A percentile compares a stretch with the other conserved stretches of the same genome.
Evolutionary conservation across 495 filamentous ascomycete species (phyloP).

Genomic region (Penicillium alfredii): DNA sequence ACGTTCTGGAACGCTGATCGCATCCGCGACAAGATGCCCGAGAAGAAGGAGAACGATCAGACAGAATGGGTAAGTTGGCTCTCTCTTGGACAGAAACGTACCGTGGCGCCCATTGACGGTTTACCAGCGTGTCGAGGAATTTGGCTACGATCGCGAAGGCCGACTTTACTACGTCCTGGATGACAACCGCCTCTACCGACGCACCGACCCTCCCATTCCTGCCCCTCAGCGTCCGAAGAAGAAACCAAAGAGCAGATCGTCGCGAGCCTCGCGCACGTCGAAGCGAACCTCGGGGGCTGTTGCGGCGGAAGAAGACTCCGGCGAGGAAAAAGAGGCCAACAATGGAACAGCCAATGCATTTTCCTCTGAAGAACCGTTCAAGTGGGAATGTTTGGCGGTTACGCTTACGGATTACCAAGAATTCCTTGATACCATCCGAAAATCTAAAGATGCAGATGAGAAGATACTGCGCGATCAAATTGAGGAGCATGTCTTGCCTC

Average conservation of each 20-base stretch:
- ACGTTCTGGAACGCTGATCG: conserved; percentile 79
- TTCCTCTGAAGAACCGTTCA: conserved; percentile 39
- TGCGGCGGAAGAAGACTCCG: conserved; percentile 47
- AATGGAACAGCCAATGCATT: conserved; percentile 23
- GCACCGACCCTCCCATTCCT: conserved; percentile 59
- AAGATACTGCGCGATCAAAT: conserved; percentile 65
- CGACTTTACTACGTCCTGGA: conserved; percentile 86
- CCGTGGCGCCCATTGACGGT: conserved; percentile 11
- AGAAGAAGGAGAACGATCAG: conserved; percentile 75
- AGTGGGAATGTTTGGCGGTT: conserved; percentile 88
- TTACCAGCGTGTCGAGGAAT: conserved; percentile 80
- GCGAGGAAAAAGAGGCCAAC: conserved; percentile 42
- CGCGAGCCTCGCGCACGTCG: conserved; percentile 59
- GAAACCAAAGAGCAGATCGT: conserved; percentile 72
- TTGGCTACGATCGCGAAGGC: conserved; percentile 81
- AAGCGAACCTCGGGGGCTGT: conserved; percentile 60
- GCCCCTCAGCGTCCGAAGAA: conserved; percentile 53
- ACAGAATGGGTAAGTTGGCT: conserved; percentile 65
- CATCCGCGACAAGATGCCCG: conserved; percentile 79
- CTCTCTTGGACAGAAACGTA: background rate
- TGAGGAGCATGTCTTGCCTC: conserved; percentile 67
- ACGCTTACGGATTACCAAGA: conserved; percentile 67
- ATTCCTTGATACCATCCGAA: conserved; percentile 65
- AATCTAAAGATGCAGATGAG: conserved; percentile 75
- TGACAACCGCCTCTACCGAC: conserved; percentile 87